Conservation (phyloP, 2,329 filamentous ascomycete genomes). For the Plectosphaerella sp. region DNA sequence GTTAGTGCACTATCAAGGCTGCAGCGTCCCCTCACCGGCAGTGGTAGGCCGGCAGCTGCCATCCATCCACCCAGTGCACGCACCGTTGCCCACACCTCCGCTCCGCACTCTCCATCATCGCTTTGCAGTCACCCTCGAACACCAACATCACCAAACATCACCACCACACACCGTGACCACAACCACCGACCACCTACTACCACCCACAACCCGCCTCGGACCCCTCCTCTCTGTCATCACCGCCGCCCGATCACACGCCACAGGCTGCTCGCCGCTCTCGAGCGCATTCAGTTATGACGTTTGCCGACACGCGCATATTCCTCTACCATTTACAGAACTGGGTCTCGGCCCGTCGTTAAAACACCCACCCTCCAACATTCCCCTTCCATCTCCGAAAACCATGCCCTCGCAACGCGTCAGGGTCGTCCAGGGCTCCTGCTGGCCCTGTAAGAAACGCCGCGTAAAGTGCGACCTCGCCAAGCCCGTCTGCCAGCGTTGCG, state of each 20-base stretch:
- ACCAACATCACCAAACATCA: background rate
- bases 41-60: no score
- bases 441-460: constrained; percentile 37
- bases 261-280: background rate
- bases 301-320: constrained; percentile 1
- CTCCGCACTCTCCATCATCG: background rate
- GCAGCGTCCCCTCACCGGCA: no score
- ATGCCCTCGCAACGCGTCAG: constrained; percentile 6
- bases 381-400: background rate
- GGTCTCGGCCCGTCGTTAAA: constrained; percentile 1
- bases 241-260: background rate
- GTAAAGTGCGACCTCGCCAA: constrained; percentile 36
- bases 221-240: no score
- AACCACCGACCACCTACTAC: background rate
- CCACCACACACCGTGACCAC: background rate
- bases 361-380: background rate
- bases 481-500: constrained; percentile 31
- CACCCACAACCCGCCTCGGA: background rate
- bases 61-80: no score
- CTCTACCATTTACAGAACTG: constrained; percentile 2
- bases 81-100: background rate
- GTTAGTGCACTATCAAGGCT: no score
- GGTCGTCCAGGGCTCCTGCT: constrained; percentile 35
- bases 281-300: background rate
- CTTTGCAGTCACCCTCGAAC: background rate